phyloP scores from a whole-genome alignment of 345 rosid species.

The Corchorus capsularis region DNA sequence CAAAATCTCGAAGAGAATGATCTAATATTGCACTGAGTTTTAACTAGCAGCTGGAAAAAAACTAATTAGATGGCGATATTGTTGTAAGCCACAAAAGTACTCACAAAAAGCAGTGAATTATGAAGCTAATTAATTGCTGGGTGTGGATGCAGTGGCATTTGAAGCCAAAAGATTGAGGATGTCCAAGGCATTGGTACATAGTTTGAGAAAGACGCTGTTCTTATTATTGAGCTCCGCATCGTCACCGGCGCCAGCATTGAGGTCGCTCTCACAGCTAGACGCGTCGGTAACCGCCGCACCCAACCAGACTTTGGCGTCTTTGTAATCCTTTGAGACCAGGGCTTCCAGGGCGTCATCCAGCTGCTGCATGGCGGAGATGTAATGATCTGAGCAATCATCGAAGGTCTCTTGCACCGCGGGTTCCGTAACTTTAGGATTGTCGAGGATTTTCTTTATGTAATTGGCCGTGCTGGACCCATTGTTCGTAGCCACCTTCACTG shows the following conservation, averaged over 20 bases:
- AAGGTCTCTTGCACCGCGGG: conserved; percentile 58
- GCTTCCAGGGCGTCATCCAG: conserved; percentile 63
- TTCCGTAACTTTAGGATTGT: conserved; percentile 26
- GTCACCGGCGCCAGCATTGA: conserved; percentile 25
- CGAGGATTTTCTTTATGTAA: conserved; percentile 36
- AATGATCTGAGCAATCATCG: conserved; percentile 54
- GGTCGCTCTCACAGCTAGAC: conserved; percentile 39
- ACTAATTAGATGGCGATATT: no score
- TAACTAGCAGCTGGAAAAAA: no score
- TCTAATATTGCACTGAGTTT: no score
- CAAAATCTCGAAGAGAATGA: no score
- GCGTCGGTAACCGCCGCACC: conserved; percentile 46
- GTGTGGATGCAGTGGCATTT: neutral
- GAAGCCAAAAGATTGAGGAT: conserved; percentile 37
- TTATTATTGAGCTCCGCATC: conserved; percentile 32
- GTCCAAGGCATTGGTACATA: conserved; percentile 47
- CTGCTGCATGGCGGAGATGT: conserved; percentile 57
- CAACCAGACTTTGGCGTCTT: conserved; percentile 48
- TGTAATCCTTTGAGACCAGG: conserved; percentile 35
- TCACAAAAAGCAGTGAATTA: neutral
- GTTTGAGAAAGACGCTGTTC: conserved; percentile 38
- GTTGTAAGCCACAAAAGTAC: no score
- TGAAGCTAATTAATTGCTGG: neutral
- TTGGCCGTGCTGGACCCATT: conserved; percentile 46
- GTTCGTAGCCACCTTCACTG: conserved; percentile 44